Percentiles rank a stretch among this genome's conserved stretches.
These are phyloP conservation scores for Trichosphaerium sp. DNA, from an alignment of 78 protist genomes.

Conservation along the genomic window DNA sequence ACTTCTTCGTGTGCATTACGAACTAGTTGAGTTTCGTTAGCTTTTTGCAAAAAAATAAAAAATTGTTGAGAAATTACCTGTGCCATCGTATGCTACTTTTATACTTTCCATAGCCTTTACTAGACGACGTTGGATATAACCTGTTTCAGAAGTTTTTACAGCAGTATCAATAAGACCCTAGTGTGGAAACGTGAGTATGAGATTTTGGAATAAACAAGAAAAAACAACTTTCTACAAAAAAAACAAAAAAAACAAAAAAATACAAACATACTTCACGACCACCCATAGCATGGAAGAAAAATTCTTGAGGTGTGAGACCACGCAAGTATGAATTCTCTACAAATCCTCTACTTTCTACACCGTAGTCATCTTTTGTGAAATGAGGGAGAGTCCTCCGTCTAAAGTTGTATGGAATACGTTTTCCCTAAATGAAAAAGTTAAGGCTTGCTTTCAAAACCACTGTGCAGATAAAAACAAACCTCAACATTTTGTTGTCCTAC, in stretches of 20 bases:
- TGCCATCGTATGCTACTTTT: constrained; percentile 39
- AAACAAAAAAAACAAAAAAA: constrained; percentile 49
- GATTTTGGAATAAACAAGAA: not conserved
- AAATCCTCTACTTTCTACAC: constrained; percentile 91
- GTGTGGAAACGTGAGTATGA: too few species aligned
- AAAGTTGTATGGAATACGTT: constrained; percentile 97
- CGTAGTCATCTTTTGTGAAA: constrained; percentile 90
- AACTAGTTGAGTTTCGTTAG: constrained; percentile 91
- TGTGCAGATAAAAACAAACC: constrained; percentile 41
- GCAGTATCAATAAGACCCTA: constrained; percentile 96
- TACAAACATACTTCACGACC: too few species aligned
- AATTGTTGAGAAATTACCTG: not conserved
- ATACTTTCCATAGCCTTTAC: constrained; percentile 65
- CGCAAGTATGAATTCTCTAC: constrained; percentile 91
- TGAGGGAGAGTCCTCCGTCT: constrained; percentile 94
- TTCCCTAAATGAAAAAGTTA: too few species aligned
- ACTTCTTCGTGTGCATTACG: constrained; percentile 88
- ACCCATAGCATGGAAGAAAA: constrained; percentile 99
- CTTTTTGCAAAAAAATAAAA: not conserved
- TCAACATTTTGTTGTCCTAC: constrained; percentile 99
- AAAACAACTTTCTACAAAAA: not conserved
- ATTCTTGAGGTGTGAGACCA: constrained; percentile 95
- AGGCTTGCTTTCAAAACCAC: too few species aligned
- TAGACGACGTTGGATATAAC: constrained; percentile 96
- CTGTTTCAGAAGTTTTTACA: constrained; percentile 98